A percentile compares a stretch with the other conserved stretches of the same genome.
Conservation (phyloP, 2,329 filamentous ascomycete species). For the Paraphoma sp. region DNA sequence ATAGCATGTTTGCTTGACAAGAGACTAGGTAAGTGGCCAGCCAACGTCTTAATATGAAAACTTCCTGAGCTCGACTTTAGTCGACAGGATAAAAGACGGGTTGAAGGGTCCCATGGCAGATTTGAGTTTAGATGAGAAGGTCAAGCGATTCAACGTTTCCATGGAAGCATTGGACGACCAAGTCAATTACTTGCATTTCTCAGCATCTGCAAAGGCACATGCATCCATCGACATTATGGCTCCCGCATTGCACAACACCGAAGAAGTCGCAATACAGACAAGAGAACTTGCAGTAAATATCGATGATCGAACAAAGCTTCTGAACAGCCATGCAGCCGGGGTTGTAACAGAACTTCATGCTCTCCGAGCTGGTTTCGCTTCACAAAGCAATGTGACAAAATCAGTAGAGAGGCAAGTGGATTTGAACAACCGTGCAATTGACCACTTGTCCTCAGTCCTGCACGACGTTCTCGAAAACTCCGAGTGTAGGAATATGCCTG, state of each 20-base stretch:
- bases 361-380: background rate
- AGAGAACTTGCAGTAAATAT: background rate
- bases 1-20: background rate
- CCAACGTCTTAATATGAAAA: background rate
- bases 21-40: background rate
- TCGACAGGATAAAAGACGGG: background rate
- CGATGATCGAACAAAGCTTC: background rate
- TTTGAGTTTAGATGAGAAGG: background rate
- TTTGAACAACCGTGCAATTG: background rate
- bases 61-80: background rate
- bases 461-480: background rate
- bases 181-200: background rate
- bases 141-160: background rate
- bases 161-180: background rate
- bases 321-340: background rate
- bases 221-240: background rate
- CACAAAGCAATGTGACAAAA: background rate
- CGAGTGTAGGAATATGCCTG: background rate
- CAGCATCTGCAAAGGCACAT: background rate
- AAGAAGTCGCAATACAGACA: background rate
- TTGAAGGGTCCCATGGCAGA: background rate
- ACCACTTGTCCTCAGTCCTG: background rate
- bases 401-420: background rate
- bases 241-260: background rate
- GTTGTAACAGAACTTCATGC: background rate